Conservation (phyloP, 129 eudicot genomes). For the Gnaphalium uliginosum region DNA sequence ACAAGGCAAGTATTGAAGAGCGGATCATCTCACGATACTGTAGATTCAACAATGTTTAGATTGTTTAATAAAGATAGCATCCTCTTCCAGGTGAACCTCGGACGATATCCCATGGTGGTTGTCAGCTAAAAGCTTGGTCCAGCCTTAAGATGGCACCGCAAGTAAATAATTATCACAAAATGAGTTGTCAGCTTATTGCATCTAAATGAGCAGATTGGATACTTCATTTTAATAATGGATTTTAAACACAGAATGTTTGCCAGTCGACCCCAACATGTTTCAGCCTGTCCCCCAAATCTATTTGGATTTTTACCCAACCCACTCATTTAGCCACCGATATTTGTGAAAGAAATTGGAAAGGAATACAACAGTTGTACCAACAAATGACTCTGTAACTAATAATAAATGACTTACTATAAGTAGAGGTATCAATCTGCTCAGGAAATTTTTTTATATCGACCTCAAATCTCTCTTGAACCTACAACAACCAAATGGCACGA, state of each 20-base stretch:
- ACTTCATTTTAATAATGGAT: not conserved
- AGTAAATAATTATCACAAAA: not conserved
- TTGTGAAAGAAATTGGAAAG: not conserved
- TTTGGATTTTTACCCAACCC: not conserved
- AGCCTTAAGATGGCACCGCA: constrained; percentile 38
- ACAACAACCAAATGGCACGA: constrained; percentile 18
- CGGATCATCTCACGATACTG: constrained; percentile 18
- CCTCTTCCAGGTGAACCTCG: constrained; percentile 14
- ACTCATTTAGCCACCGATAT: not conserved
- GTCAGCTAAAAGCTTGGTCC: constrained; percentile 18
- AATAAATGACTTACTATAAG: constrained; percentile 62
- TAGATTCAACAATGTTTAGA: constrained; percentile 13
- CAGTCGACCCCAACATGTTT: not conserved
- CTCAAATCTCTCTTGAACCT: constrained; percentile 98
- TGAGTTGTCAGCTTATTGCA: not conserved
- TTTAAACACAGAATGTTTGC: not conserved
- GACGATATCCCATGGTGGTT: not conserved
- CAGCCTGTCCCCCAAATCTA: not conserved
- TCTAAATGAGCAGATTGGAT: not conserved
- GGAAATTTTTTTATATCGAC: constrained; percentile 96
- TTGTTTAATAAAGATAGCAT: constrained; percentile 9
- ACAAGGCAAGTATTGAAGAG: constrained; percentile 26
- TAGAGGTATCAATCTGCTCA: constrained; percentile 93
- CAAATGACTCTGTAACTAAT: not conserved
- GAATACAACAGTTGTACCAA: not conserved